Percentiles rank a stretch among this genome's conserved stretches.
Evolutionary conservation across 148 eudicot genomes (phyloP).

Genomic region (Cornus suecica): DNA sequence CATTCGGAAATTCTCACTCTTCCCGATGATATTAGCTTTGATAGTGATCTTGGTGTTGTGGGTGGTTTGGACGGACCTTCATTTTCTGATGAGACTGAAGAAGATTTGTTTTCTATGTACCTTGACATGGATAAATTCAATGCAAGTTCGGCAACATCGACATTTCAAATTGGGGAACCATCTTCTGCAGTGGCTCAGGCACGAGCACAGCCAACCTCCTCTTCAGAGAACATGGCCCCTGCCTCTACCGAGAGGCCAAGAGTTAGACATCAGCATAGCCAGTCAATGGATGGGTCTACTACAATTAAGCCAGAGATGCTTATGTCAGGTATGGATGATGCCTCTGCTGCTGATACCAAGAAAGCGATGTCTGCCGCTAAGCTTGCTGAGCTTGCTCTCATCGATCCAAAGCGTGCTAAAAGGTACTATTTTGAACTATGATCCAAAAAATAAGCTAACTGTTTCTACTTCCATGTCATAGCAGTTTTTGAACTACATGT

Average conservation of each 20-base stretch:
- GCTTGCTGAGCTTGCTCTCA: slow-evolving; percentile 93
- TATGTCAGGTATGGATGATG: slow-evolving; percentile 53
- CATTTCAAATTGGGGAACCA: slow-evolving; percentile 55
- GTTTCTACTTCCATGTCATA: background rate
- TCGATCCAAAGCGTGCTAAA: slow-evolving; percentile 95
- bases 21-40: slow-evolving; percentile 94
- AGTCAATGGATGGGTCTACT: slow-evolving; percentile 88
- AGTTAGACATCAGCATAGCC: slow-evolving; percentile 89
- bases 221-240: slow-evolving; percentile 18
- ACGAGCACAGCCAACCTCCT: slow-evolving; percentile 7
- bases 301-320: slow-evolving; percentile 82
- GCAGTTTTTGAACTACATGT: background rate
- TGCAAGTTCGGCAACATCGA: slow-evolving; percentile 61
- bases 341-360: slow-evolving; percentile 61
- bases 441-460: background rate
- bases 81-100: slow-evolving; percentile 90
- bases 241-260: slow-evolving; percentile 52
- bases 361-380: slow-evolving; percentile 95
- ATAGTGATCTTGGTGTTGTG: slow-evolving; percentile 88
- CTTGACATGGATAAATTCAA: slow-evolving; percentile 94
- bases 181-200: slow-evolving; percentile 35
- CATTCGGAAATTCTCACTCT: slow-evolving; percentile 93
- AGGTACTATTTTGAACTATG: slow-evolving; percentile 42
- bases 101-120: slow-evolving; percentile 87
- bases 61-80: slow-evolving; percentile 81